Base-by-base conservation (phyloP, 1,284 basidiomycete genomes). In the Melampsora americana region DNA sequence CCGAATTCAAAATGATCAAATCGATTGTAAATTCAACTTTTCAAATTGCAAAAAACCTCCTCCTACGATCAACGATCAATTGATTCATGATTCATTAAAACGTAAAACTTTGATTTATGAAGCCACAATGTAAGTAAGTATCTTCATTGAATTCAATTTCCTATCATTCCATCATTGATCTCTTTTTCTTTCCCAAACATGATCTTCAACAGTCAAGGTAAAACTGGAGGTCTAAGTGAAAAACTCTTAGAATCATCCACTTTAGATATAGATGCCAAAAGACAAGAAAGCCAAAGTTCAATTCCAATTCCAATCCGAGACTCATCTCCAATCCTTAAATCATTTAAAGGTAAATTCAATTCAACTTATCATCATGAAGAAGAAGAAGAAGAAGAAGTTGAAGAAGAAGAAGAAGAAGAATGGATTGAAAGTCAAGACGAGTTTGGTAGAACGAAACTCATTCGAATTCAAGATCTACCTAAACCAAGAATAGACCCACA, bases 371-470 rank as follows among this genome's bases (percentile, higher is more conserved):
- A 64, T 35, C 35, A 64, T 35, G 71, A 73, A 23, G 18, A 23
- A n/a, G 32, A 39, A 39, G 7, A 20, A 2, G 62, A 59, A n/a
- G 71, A 73, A 66, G 39, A 42, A 42, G 11, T 42, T 12, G 12
- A 42, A 42, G 6, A 9, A 42, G 39, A 42, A 42, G 39, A 42
- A 42, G 39, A 42, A 42, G 71, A 73, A 59, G 71, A 73, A 6
- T 73, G 71, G 71, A 66, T 73, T 16, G 71, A 73, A 44, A 60
- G 30, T 20, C 65, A 53, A 23, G 71, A 73, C 53, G 71, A 73
- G 18, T 73, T 66, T 42, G 71, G 71, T 30, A 46, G 71, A 42
- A 61, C 61, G 3, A 46, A 28, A 30, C 26, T 66, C 1, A 35
- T 73, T n/a, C 44, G 48, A 20, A 35, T 50, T 18, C 26, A 32